These are phyloP conservation scores for Phaeosphaeria sp. DNA, from an alignment of 2,329 filamentous ascomycete genomes.

Conservation along the genomic window DNA sequence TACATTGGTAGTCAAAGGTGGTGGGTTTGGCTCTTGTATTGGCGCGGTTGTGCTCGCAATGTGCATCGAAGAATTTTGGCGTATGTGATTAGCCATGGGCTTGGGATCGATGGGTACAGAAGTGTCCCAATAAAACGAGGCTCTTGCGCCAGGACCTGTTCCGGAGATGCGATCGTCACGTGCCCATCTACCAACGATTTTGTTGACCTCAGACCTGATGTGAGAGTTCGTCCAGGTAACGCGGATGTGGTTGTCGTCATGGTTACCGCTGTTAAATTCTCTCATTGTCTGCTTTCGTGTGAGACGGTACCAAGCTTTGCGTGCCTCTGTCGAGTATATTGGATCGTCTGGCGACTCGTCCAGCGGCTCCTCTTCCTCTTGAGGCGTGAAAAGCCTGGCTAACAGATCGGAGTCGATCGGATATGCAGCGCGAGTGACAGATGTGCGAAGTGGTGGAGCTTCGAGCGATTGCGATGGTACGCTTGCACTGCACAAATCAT, in stretches of 20 bases:
- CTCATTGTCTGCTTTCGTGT: slow-evolving; percentile 48
- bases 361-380: slow-evolving; percentile 8
- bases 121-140: slow-evolving; percentile 49
- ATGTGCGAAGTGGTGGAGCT: not conserved
- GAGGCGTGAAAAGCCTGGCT: slow-evolving; percentile 33
- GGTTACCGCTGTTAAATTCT: slow-evolving; percentile 44
- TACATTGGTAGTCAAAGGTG: slow-evolving; percentile 26
- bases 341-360: slow-evolving; percentile 36
- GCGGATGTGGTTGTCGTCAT: slow-evolving; percentile 47
- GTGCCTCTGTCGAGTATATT: slow-evolving; percentile 41
- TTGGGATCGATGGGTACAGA: slow-evolving; percentile 26
- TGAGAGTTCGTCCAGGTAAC: slow-evolving; percentile 46
- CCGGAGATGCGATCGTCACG: slow-evolving; percentile 48
- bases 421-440: not conserved
- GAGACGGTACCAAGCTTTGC: slow-evolving; percentile 50
- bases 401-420: slow-evolving; percentile 30
- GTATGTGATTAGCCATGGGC: slow-evolving; percentile 21
- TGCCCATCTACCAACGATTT: slow-evolving; percentile 45
- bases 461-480: not conserved
- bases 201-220: slow-evolving; percentile 42
- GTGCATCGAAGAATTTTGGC: slow-evolving; percentile 31
- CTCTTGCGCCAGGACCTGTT: slow-evolving; percentile 40
- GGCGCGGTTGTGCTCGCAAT: slow-evolving; percentile 20
- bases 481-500: not conserved
- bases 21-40: slow-evolving; percentile 23